These are phyloP conservation scores for Cytidiella melzeri DNA, from an alignment of 768 basidiomycete genomes.

Conservation along the genomic window DNA sequence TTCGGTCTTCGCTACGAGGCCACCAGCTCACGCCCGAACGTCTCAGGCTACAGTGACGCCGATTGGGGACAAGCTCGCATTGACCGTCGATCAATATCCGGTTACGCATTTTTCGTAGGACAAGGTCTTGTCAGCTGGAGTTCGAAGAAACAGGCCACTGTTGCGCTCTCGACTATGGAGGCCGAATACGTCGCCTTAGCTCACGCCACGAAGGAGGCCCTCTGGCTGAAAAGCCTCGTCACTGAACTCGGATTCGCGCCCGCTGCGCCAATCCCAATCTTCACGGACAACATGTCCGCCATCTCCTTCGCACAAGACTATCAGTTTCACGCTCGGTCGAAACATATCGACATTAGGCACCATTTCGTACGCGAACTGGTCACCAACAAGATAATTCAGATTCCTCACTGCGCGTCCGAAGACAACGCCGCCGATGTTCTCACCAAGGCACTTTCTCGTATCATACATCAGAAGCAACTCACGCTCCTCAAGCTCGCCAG, in stretches of 20 bases:
- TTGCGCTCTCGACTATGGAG: too few species aligned
- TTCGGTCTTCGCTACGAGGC: constrained; percentile 18
- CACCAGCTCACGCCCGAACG: constrained; percentile 26
- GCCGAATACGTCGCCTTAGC: too few species aligned
- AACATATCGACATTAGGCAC: constrained; percentile 32
- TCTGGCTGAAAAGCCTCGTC: constrained; percentile 29
- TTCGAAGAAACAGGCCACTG: too few species aligned
- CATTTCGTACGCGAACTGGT: too few species aligned
- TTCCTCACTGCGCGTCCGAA: constrained; percentile 15
- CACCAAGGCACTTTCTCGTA: too few species aligned
- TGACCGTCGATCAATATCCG: constrained; percentile 28
- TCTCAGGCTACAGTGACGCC: constrained; percentile 24
- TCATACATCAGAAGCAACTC: too few species aligned
- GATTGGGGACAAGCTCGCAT: constrained; percentile 15
- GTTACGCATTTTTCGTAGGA: constrained; percentile 31
- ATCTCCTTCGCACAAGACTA: constrained; percentile 25
- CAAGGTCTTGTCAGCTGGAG: constrained; percentile 32
- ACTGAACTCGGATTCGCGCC: constrained; percentile 20
- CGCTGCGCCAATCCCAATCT: constrained; percentile 20
- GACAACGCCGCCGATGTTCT: too few species aligned
- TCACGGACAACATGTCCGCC: constrained; percentile 32
- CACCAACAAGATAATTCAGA: background rate
- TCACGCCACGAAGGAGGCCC: constrained; percentile 28
- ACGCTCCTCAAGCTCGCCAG: too few species aligned
- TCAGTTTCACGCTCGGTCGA: constrained; percentile 26